phyloP scores from a whole-genome alignment of 169 alveolate species.

The Fabrea salina region DNA sequence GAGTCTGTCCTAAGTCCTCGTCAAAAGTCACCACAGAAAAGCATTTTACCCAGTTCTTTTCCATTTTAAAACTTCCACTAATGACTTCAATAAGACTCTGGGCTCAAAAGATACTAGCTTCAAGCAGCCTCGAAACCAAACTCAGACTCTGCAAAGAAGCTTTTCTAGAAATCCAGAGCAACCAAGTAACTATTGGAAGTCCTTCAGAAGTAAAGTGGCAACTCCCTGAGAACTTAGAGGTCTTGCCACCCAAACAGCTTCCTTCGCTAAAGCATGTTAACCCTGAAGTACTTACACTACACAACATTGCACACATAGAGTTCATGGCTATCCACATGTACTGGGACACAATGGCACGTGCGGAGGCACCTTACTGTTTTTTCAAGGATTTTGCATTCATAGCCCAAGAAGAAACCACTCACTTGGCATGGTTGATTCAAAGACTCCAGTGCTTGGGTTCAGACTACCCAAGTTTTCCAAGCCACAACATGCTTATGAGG shows the following conservation, averaged over 20 bases:
- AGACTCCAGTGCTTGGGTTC: neutral
- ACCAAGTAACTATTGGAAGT: neutral
- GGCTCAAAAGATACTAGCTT: too few species aligned
- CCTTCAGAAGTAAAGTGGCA: neutral
- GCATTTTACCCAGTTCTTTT: slow-evolving; percentile 8
- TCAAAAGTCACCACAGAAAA: slow-evolving; percentile 31
- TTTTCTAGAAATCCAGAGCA: neutral
- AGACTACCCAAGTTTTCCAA: neutral
- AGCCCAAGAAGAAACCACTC: neutral
- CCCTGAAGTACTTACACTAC: neutral
- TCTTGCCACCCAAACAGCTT: neutral
- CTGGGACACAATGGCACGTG: neutral
- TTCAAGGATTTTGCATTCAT: neutral
- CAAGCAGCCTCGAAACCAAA: neutral
- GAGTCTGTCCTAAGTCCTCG: slow-evolving; percentile 27
- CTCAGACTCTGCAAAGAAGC: neutral
- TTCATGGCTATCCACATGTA: neutral
- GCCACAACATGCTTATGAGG: neutral
- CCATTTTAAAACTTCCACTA: neutral
- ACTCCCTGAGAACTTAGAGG: neutral
- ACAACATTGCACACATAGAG: neutral
- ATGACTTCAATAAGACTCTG: too few species aligned
- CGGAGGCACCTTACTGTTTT: neutral
- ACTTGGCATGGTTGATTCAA: neutral
- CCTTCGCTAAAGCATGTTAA: neutral